Percentiles rank a stretch among this genome's conserved stretches.
These are phyloP conservation scores for Dorcoceras hygrometricum DNA, from an alignment of 257 asterid genomes.

Conservation along the genomic window DNA sequence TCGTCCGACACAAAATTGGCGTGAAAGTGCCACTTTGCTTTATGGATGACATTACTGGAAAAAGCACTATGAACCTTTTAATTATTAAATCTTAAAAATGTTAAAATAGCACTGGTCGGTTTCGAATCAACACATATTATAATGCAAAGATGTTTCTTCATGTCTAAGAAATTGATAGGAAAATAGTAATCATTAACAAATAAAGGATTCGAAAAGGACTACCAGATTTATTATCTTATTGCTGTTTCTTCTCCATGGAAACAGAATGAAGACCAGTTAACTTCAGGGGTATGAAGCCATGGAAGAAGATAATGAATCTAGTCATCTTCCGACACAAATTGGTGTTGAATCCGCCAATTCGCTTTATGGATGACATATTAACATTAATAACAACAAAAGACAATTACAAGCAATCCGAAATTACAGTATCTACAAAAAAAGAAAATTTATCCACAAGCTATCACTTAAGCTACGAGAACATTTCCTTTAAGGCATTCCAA, in stretches of 20 bases:
- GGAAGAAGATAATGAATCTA: conserved; percentile 21
- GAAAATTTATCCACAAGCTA: background rate
- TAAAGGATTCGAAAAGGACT: background rate
- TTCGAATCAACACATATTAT: too few species aligned
- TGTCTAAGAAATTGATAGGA: background rate
- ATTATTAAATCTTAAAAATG: too few species aligned
- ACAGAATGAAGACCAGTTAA: conserved; percentile 59
- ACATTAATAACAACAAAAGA: background rate
- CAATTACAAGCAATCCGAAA: background rate
- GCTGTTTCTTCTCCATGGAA: conserved; percentile 21
- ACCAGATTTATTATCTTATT: background rate
- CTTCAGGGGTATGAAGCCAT: conserved; percentile 25
- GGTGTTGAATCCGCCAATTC: conserved; percentile 25
- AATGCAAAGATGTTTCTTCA: too few species aligned
- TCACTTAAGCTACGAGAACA: background rate
- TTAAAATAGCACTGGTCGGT: too few species aligned
- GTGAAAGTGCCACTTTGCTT: conserved; percentile 27
- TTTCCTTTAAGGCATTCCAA: background rate
- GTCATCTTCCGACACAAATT: conserved; percentile 40
- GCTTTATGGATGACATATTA: conserved; percentile 35
- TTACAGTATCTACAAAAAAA: too few species aligned
- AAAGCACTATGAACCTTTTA: background rate
- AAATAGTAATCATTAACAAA: background rate
- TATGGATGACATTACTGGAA: conserved; percentile 25
- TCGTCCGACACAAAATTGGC: conserved; percentile 28